Evolutionary conservation across 805 yeast species (phyloP), one percentile per base, ranked within the genome.

Genomic region (Candida lessepsii): DNA sequence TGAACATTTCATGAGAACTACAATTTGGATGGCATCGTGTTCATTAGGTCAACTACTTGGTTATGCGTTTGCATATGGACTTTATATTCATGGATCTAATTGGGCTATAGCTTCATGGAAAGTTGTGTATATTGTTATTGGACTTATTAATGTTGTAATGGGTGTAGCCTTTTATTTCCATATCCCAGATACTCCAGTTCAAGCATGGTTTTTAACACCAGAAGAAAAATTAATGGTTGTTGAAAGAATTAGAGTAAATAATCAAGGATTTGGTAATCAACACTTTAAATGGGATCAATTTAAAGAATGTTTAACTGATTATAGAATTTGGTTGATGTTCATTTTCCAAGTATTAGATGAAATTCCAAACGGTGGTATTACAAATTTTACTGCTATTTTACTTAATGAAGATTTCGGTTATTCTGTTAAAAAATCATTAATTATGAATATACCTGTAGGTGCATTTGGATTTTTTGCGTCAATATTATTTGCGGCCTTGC

Each of bases 21-120:
- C 15, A 4, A 10, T 17, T 16, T 27, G 38, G 38, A 10, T 19
- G 4, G 53, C 61, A 14, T 54, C 52, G 19, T 46, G 48, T 36
- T 67, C 68, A 9, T 9, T 58, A 18, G 69, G 67, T n/a, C 51
- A 48, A 14, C 54, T 59, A 4, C 8, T 55, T 10, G 77, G 81
- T 16, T 67, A 72, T 20, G 67, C 71, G 7, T 70, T 80, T 40
- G 78, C 84, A 1, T 78, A 78, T 49, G 83, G 81, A 9, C 51
- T 74, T 39, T 60, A 67, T 44, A 44, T 44, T 10, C 64, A 71
- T 48, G 62, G 56, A 9, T 58, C 54, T 10, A 37, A 52, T 5
- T 75, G 67, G 54, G 36, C 63, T 19, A 58, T 78, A 7, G 65
- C 61, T 2, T 67, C 81, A 3, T 84, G 89, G 89, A 77, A 73